Base-by-base conservation (phyloP, 768 basidiomycete species). In the Lentinus brumalis region DNA sequence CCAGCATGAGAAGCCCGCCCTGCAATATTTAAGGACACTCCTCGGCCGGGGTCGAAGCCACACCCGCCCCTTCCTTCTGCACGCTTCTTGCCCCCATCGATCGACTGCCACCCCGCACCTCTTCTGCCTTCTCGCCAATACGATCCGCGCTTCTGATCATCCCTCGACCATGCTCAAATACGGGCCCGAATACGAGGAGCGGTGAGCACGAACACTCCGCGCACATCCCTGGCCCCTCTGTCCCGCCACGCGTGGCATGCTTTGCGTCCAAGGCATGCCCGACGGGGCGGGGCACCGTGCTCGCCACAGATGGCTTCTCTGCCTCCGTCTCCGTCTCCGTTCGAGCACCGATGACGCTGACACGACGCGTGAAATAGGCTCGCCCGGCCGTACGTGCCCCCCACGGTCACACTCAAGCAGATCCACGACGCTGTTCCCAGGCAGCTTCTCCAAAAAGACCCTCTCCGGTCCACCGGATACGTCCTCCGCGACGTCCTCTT, bases 401-500 rank as follows among this genome's bases (percentile, higher is more conserved):
- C 84, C 3, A 76, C 70, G 12, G 74, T 79, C 15, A 81, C 80
- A 0, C 70, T 85, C 45, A 84, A 83, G 68, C 78, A 84, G 54
- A 74, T 86, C 53, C 83, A 83, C 57, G 79, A 82, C 61, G 82
- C 80, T 4, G 83, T 85, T 18, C 83, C 84, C 1, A 84, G 81
- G 70, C 73, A 83, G 46, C 70, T 84, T 9, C 72, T 83, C n/a
- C 74, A 79, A 77, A 73, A 67, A 74, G 74, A 79, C 57, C 66
- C 78, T 31, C 40, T 73, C 8, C 77, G 72, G 53, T 77, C 78
- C n/a, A 67, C 74, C 2, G 69, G 73, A 49, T 84, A 81, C 64
- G 69, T 84, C 45, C 60, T 76, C 45, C 77, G 83, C 38, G 80
- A 83, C 69, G 70, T 83, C 49, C 65, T 71, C 45, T 71, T 83